Evolutionary conservation across 148 eudicot genomes (phyloP), one percentile per base, ranked within the genome.

Genomic region (Spergularia bocconei): DNA sequence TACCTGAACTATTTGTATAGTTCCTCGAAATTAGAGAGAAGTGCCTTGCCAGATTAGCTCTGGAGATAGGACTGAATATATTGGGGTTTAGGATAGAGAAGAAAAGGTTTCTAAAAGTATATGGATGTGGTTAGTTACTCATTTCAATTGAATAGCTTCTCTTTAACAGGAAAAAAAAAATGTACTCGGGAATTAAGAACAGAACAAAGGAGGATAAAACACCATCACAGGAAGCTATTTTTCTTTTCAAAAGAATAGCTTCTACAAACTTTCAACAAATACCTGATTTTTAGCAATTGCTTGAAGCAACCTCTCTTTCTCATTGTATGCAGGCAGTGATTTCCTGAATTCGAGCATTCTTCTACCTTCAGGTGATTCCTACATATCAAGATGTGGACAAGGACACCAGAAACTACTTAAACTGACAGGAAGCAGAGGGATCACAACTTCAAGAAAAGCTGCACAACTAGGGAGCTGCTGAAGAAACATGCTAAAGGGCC

Each of bases 301-400:
- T 89, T 92, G 91, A 59, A 96, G 98, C 74, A 96, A 82, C 83
- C 90, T 88, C 76, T 96, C 99, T 85, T 96, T 96, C 88, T 92
- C 98, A 74, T 68, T 87, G 78, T 82, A 96, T 77, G 99, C 78
- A 79, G 99, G 99, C 66, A 96, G 90, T 75, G 98, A 89, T 80
- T 73, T 88, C 76, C 98, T 89, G 78, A 91, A 91, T 55, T 92
- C 90, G 63, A 91, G 82, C 93, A 96, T 88, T 77, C 82, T 88
- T 82, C 76, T 87, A 66, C 99, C 99, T 84, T 92, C 99, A 71
- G 98, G 98, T 64, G 99, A 92, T 82, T 96, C 99, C 99, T 96
- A 77, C 54, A 75, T 23, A 78, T 67, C 7, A 54, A 54, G 55
- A 73, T 44, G 59, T 39, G 80, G 48, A 72, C 36, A 67, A 58